phyloP scores from a whole-genome alignment of 2,329 filamentous ascomycete genomes.

The Zelopaecilomyces penicillatus region DNA sequence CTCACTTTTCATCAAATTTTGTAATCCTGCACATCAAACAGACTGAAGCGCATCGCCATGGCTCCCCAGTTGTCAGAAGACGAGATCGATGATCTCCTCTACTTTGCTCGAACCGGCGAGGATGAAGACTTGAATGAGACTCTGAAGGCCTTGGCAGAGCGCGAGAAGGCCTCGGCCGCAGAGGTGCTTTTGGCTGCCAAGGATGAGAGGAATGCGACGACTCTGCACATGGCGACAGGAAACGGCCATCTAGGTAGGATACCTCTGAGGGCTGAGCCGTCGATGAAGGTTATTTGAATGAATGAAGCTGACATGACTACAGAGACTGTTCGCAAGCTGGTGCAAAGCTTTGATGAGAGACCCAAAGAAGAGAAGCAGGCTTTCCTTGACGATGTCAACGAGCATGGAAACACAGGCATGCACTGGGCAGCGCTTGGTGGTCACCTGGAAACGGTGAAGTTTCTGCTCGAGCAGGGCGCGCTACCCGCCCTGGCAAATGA shows the following conservation, averaged over 20 bases:
- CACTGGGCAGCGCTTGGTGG: conserved; percentile 93
- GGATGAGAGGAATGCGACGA: conserved; percentile 70
- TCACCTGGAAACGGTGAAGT: conserved; percentile 71
- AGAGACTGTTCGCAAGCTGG: conserved; percentile 38
- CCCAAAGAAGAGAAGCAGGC: conserved; percentile 35
- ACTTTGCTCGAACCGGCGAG: conserved; percentile 74
- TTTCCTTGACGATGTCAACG: conserved; percentile 63
- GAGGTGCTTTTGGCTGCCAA: conserved; percentile 61
- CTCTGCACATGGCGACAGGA: conserved; percentile 84
- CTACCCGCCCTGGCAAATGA: conserved; percentile 72
- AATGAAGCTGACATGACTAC: background rate
- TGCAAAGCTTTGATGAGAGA: conserved; percentile 33
- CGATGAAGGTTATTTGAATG: background rate
- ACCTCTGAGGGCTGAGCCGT: rapidly evolving
- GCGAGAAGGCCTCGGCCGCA: conserved; percentile 50
- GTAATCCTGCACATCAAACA: conserved; percentile 5
- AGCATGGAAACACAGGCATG: conserved; percentile 79
- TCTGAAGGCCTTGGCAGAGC: conserved; percentile 51
- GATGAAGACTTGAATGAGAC: conserved; percentile 54
- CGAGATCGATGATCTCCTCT: conserved; percentile 84
- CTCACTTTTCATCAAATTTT: conserved; percentile 28
- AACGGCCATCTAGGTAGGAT: conserved; percentile 73
- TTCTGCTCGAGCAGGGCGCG: conserved; percentile 67
- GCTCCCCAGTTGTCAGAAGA: conserved; percentile 59
- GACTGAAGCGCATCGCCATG: conserved; percentile 22